These are phyloP conservation scores for Knufia fluminis DNA, from an alignment of 2,329 filamentous ascomycete species.

Conservation along the genomic window DNA sequence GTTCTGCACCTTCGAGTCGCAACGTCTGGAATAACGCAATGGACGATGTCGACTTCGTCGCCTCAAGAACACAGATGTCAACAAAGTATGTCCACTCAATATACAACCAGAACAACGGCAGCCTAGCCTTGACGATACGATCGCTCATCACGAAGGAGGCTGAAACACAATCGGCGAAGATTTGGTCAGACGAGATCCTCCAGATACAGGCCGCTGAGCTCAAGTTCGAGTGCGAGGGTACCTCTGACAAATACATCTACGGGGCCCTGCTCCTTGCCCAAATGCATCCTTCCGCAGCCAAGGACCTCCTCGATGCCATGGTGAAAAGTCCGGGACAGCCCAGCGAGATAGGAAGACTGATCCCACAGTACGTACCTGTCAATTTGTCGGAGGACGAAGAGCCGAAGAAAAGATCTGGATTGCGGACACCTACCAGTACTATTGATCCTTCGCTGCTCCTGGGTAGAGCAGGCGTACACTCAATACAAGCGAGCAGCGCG, in stretches of 20 bases:
- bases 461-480: conserved; percentile 34
- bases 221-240: conserved; percentile 43
- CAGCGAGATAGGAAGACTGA: conserved; percentile 17
- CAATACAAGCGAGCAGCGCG: conserved; percentile 40
- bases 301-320: conserved; percentile 51
- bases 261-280: conserved; percentile 49
- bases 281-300: conserved; percentile 48
- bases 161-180: conserved; percentile 29
- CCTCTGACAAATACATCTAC: conserved; percentile 41
- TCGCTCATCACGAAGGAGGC: conserved; percentile 43
- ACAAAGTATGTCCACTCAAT: conserved; percentile 43
- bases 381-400: conserved; percentile 21
- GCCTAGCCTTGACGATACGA: conserved; percentile 46
- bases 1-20: conserved; percentile 15
- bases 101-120: conserved; percentile 51
- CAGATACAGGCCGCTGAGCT: conserved; percentile 46
- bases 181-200: conserved; percentile 35
- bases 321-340: conserved; percentile 27
- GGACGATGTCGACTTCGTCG: conserved; percentile 53
- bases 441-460: conserved; percentile 7
- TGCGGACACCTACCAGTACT: conserved; percentile 11
- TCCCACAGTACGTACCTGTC: conserved; percentile 38
- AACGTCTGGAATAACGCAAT: conserved; percentile 53
- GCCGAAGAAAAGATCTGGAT: conserved; percentile 11
- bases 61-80: conserved; percentile 39